Evolutionary conservation across 2,329 filamentous ascomycete genomes (phyloP), one percentile per base, ranked within the genome.

Genomic region (Venturia carpophila): DNA sequence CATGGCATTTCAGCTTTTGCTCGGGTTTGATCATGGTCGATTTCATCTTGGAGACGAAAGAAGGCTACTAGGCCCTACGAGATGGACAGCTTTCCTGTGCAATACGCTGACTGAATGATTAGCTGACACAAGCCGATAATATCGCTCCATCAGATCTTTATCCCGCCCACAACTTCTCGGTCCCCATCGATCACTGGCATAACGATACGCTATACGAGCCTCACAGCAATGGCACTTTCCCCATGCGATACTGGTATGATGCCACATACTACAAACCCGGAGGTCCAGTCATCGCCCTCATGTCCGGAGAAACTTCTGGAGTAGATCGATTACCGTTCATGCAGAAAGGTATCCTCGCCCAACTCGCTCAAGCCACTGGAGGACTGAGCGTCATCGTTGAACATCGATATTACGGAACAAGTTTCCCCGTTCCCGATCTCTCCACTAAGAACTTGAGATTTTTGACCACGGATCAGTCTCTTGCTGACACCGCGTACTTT

Each of bases 401-500:
- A 77, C 91, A 96, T 72, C 85, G 91, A 39, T 96, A 95, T 79
- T 96, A 96, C 72, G 91, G 91, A 65, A 81, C 80, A 15, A 92
- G 89, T 72, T 86, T 87, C 64, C 90, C 91, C 0, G 83, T 84
- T 0, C 73, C 80, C 0, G 82, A 92, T 70, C 79, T 93, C 24
- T 82, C 82, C 0, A 87, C 85, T 0, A 78, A 89, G 72, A 92
- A 84, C 69, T 76, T 95, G 68, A 87, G 91, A 2, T 96, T 94
- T 78, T 78, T 96, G 71, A 88, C 89, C 0, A 94, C 91, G 0
- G 89, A 92, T 69, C 91, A 96, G 74, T 86, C 91, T 0, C 73
- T 95, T 47, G 91, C 90, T 9, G 91, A 96, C 73, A 85, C 87
- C 55, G 89, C 86, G 1, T 95, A 90, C 75, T 95, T 96, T 75